Base-by-base conservation (phyloP, 345 rosid genomes). In the Murraya paniculata region DNA sequence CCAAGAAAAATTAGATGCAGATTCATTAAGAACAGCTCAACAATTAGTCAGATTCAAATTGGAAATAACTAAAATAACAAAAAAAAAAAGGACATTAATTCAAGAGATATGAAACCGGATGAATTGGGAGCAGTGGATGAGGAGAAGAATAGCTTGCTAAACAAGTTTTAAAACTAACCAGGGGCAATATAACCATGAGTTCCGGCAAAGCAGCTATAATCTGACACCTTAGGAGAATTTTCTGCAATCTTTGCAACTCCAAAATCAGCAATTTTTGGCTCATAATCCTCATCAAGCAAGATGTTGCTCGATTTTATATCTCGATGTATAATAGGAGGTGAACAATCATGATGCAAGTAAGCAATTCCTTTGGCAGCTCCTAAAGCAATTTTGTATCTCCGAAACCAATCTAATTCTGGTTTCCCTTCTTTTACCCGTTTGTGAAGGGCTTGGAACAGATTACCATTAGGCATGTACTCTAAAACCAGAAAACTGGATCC, bases 131-230 rank as follows among this genome's bases (percentile, higher is more conserved):
- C 72, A 50, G 16, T 24, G 38, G 18, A 45, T 21, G 9, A 22
- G 31, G 28, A 31, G 19, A 18, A 39, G 4, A 19, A 28, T 27
- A 57, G 39, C 35, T 64, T 25, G 31, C 31, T 57, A 79, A 24
- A 31, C 1, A 62, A 53, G 22, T 62, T 53, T 22, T 7, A 60
- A 79, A 78, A 84, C 91, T 91, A 68, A 91, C 98, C 98, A 4
- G 99, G 99, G 66, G 98, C 97, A 82, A 95, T 90, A 75, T 95
- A 95, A 41, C 99, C 98, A 78, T 86, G 89, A 78, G 98, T 95
- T 50, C 99, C 99, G 24, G 95, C 94, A 58, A 93, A 79, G 71
- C 87, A 68, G 76, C 89, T 92, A 77, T 80, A 84, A 62, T 91
- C 88, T 9, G 79, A 83, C 33, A 85, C 92, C 50, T 81, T 62